A percentile compares a stretch with the other conserved stretches of the same genome.
Conservation (phyloP, 345 rosid genomes). For the Eucalyptus melliodora region DNA sequence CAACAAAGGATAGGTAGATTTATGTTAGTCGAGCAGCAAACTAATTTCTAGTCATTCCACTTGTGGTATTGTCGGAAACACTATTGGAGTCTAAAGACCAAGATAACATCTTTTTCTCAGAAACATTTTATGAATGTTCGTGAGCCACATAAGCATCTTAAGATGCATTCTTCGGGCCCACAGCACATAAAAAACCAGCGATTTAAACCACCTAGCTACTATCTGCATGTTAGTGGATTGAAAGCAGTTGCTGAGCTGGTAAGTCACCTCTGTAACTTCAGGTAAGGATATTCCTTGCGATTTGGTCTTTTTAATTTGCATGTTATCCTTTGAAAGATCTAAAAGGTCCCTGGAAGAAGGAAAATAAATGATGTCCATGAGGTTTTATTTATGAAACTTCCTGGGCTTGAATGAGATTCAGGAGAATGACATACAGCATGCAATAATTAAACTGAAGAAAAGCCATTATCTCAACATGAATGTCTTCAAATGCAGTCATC, state of each 20-base stretch:
- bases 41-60: neutral
- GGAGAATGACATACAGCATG: neutral
- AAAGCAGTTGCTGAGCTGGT: neutral
- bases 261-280: constrained; percentile 61
- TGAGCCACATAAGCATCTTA: neutral
- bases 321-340: constrained; percentile 70
- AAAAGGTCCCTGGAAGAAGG: constrained; percentile 49
- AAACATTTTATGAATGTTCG: neutral
- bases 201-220: neutral
- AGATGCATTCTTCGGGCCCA: neutral
- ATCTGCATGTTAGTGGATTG: neutral
- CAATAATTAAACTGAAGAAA: neutral
- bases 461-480: neutral
- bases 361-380: neutral
- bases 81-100: neutral
- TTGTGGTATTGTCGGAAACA: neutral
- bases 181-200: neutral
- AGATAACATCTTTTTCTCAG: neutral
- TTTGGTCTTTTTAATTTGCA: constrained; percentile 77
- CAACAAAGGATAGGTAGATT: neutral
- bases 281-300: constrained; percentile 49
- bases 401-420: neutral
- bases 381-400: neutral
- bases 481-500: neutral
- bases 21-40: neutral